Evolutionary conservation across 2,329 filamentous ascomycete species (phyloP).

Genomic region (Trichophyton schoenleinii): DNA sequence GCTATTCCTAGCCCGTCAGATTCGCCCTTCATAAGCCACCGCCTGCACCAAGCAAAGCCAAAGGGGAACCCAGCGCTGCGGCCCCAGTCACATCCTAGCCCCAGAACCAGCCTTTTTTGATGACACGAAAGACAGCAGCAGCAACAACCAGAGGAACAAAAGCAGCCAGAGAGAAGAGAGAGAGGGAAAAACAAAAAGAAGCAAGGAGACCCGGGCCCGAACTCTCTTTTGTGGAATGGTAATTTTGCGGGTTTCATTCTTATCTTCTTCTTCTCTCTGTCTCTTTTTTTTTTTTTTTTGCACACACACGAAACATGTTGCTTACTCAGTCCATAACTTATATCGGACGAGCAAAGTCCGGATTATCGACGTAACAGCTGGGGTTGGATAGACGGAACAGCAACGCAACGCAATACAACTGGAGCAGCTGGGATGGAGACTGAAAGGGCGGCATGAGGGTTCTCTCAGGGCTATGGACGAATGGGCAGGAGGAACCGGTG

Average conservation of each 20-base stretch:
- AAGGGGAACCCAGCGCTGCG: neutral
- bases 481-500: neutral
- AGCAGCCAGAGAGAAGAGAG: neutral
- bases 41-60: neutral
- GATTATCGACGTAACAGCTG: neutral
- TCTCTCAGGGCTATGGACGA: neutral
- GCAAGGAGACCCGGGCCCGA: neutral
- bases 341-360: neutral
- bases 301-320: neutral
- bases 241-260: constrained; percentile 3
- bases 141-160: neutral
- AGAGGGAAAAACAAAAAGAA: neutral
- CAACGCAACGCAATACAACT: neutral
- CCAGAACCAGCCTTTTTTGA: neutral
- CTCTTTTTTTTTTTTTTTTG: neutral
- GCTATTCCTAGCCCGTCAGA: neutral
- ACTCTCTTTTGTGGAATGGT: constrained; percentile 1
- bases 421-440: neutral
- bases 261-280: neutral
- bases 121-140: neutral
- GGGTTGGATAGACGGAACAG: neutral
- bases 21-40: neutral
- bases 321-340: neutral
- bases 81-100: neutral
- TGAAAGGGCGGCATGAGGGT: no score